These are phyloP conservation scores for Cucurbitaria berberidis DNA, from an alignment of 2,329 filamentous ascomycete genomes.

Conservation along the genomic window DNA sequence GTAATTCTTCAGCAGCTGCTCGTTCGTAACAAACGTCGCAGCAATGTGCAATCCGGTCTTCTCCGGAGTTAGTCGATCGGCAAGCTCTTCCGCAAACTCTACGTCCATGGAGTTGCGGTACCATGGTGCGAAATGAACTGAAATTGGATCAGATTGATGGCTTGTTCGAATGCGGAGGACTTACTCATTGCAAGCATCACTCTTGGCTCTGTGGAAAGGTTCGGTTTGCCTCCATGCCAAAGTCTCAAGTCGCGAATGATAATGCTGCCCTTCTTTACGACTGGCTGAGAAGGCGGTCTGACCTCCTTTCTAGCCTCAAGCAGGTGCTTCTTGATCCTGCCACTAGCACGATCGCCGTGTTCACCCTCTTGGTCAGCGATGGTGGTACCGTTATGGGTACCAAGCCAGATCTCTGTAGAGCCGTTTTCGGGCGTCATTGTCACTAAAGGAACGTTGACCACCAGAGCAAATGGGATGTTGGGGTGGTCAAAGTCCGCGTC, in stretches of 20 bases:
- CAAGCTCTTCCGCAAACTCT: constrained; percentile 60
- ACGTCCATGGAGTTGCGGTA: constrained; percentile 65
- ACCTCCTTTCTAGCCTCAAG: constrained; percentile 24
- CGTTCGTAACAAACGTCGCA: constrained; percentile 56
- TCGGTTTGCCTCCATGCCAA: constrained; percentile 61
- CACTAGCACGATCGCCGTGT: constrained; percentile 47
- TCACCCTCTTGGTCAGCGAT: constrained; percentile 46
- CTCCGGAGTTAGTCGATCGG: constrained; percentile 52
- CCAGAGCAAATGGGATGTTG: constrained; percentile 53
- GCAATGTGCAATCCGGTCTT: constrained; percentile 56
- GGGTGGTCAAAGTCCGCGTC: constrained; percentile 46
- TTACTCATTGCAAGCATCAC: constrained; percentile 54
- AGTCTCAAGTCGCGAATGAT: constrained; percentile 56
- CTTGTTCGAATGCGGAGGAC: constrained; percentile 3
- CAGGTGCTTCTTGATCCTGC: constrained; percentile 35
- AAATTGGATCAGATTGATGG: constrained; percentile 3
- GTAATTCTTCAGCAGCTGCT: constrained; percentile 56
- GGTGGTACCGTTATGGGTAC: constrained; percentile 52
- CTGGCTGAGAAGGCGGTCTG: constrained; percentile 31
- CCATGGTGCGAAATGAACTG: constrained; percentile 62
- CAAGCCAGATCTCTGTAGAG: constrained; percentile 59
- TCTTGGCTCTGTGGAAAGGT: constrained; percentile 49
- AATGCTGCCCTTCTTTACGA: constrained; percentile 53
- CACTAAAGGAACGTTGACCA: constrained; percentile 57
- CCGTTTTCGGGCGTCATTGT: constrained; percentile 55